Evolutionary conservation across 371 early-diverging fungal species (phyloP), one percentile per base, ranked within the genome.

Genomic region (Lichtheimia hyalospora): DNA sequence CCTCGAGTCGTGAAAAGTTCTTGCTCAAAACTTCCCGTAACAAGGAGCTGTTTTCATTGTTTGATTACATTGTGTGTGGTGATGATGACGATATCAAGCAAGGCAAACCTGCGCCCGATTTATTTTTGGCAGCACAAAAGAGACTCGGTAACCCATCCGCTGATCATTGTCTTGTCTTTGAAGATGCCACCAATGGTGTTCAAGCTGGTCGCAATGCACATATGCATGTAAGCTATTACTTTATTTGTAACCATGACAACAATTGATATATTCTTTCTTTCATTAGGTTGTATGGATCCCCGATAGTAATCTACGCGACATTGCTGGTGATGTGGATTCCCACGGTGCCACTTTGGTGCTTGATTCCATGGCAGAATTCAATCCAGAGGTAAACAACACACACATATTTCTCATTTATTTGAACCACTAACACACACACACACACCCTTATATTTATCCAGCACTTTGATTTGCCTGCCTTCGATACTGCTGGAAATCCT

Each of bases 51-150:
- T 96, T 97, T 67, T 63, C 63, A 1, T 68, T 92, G 50, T 97
- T 97, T 71, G 91, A 89, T 60, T 82, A 78, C 40, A 81, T 93
- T 66, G 79, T 92, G 7, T 89, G 90, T 67, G 97, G 96, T 16
- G 94, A 96, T 68, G 94, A 96, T 65, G 81, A 88, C 0, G 84
- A 75, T 3, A 85, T 96, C 44, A 69, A 75, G 57, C 65, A 80
- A 53, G 92, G 93, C 16, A 97, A 97, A 71, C 97, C 97, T 4
- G 78, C 89, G 13, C 96, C 97, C 0, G 97, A 97, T 68, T 77
- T 95, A 16, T 97, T 96, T 70, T 77, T 89, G 27, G 88, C 83
- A 7, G 96, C 94, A 15, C 72, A 74, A 60, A 52, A 71, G 24
- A 68, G 75, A 52, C 57, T 84, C 16, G 83, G 81, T 42, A 68